Evolutionary conservation across 345 rosid genomes (phyloP).

Genomic region (Mallotus nudiflorus): DNA sequence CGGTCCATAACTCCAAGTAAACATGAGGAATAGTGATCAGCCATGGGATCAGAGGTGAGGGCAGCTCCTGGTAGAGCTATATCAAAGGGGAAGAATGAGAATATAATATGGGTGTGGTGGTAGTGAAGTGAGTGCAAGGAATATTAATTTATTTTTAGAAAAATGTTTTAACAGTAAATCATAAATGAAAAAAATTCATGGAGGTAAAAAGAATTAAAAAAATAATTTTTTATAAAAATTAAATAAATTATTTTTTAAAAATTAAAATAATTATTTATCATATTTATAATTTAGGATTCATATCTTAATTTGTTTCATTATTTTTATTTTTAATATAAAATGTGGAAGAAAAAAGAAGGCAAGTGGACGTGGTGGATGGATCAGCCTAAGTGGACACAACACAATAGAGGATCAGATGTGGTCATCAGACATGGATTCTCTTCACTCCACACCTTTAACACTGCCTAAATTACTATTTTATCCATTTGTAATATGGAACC

Average conservation of each 20-base stretch:
- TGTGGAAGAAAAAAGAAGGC: background rate
- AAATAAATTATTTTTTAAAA: too few species aligned
- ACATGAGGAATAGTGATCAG: slow-evolving; percentile 30
- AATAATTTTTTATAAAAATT: too few species aligned
- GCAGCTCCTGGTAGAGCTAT: background rate
- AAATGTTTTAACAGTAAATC: too few species aligned
- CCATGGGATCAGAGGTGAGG: slow-evolving; percentile 24
- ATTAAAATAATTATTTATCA: too few species aligned
- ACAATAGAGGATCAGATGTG: slow-evolving; percentile 18
- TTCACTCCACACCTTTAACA: slow-evolving; percentile 3
- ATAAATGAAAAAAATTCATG: too few species aligned
- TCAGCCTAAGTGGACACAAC: background rate
- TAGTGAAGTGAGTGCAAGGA: slow-evolving; percentile 7
- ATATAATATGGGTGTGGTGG: slow-evolving; percentile 23
- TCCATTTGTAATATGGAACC: background rate
- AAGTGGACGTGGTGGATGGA: slow-evolving; percentile 17
- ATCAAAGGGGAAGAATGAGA: background rate
- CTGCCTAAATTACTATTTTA: background rate
- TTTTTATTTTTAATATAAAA: too few species aligned
- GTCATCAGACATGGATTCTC: slow-evolving; percentile 22
- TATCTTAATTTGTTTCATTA: too few species aligned
- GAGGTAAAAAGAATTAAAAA: too few species aligned
- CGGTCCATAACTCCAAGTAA: slow-evolving; percentile 52
- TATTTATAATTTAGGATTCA: too few species aligned
- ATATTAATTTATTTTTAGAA: background rate